Percentiles rank a stretch among this genome's conserved stretches.
Conservation (phyloP, 176 grass and related monocot genomes). For the Carex pumila region DNA sequence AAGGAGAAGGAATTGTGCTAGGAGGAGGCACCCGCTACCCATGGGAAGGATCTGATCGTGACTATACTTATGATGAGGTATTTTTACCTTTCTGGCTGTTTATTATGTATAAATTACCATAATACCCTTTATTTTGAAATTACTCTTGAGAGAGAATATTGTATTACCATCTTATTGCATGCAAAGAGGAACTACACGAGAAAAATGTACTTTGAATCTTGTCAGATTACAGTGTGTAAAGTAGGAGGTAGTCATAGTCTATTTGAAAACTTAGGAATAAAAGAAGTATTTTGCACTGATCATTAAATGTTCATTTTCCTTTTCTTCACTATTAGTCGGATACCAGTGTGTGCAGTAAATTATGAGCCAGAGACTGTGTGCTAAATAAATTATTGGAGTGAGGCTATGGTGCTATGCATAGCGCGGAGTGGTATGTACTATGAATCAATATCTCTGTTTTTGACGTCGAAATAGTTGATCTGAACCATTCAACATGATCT, state of each 20-base stretch:
- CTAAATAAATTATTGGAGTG: background rate
- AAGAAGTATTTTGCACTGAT: background rate
- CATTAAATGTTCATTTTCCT: background rate
- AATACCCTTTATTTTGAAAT: background rate
- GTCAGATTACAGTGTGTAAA: too few relatives aligned
- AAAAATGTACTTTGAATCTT: background rate
- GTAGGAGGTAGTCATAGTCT: background rate
- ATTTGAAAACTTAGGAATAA: background rate
- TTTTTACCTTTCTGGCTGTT: background rate
- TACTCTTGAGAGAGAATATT: background rate
- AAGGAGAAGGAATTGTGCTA: constrained; percentile 61
- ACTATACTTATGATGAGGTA: constrained; percentile 82
- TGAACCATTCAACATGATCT: too few relatives aligned
- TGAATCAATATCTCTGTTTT: too few relatives aligned
- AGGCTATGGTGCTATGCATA: too few relatives aligned
- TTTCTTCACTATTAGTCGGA: background rate
- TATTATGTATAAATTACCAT: background rate
- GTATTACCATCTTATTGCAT: background rate
- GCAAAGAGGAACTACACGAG: background rate
- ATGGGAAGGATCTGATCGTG: constrained; percentile 68
- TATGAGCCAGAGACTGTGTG: background rate
- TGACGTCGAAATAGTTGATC: too few relatives aligned
- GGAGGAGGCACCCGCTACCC: constrained; percentile 40
- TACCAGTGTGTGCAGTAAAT: background rate
- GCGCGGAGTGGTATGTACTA: too few relatives aligned